Conservation (phyloP, 305 asterid species). For the Nicotiana rustica region DNA sequence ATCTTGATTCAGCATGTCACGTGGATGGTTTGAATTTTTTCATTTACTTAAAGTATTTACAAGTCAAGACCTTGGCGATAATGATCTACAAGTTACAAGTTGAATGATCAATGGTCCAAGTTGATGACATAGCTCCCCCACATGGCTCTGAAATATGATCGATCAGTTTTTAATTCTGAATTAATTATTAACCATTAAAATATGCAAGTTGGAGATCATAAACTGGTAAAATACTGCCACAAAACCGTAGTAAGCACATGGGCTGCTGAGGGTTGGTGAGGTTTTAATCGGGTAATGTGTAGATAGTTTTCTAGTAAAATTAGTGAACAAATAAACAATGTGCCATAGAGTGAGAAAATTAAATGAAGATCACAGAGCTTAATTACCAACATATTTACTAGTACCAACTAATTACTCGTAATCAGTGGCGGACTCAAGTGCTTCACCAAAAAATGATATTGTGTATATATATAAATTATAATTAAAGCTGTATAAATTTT, state of each 20-base stretch:
- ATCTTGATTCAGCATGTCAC: background rate
- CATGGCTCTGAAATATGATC: background rate
- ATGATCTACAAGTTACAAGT: too few species aligned
- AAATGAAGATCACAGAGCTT: background rate
- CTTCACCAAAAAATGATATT: too few species aligned
- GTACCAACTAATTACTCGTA: too few species aligned
- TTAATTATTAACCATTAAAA: background rate
- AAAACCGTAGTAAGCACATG: too few species aligned
- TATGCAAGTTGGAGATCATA: background rate
- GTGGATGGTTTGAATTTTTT: background rate
- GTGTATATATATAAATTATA: too few species aligned
- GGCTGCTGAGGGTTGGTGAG: too few species aligned
- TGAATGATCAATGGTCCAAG: background rate
- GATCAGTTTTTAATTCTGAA: background rate
- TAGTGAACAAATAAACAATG: too few species aligned
- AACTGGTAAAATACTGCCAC: background rate
- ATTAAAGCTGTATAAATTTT: too few species aligned
- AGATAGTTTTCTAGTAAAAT: too few species aligned
- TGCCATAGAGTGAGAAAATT: background rate
- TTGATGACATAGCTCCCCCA: background rate
- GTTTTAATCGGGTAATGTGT: too few species aligned
- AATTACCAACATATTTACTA: too few species aligned
- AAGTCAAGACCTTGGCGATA: background rate
- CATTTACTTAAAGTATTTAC: constrained; percentile 1
- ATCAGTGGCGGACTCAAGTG: too few species aligned